These are phyloP conservation scores for Laguncularia racemosa DNA, from an alignment of 345 rosid genomes.

Conservation along the genomic window DNA sequence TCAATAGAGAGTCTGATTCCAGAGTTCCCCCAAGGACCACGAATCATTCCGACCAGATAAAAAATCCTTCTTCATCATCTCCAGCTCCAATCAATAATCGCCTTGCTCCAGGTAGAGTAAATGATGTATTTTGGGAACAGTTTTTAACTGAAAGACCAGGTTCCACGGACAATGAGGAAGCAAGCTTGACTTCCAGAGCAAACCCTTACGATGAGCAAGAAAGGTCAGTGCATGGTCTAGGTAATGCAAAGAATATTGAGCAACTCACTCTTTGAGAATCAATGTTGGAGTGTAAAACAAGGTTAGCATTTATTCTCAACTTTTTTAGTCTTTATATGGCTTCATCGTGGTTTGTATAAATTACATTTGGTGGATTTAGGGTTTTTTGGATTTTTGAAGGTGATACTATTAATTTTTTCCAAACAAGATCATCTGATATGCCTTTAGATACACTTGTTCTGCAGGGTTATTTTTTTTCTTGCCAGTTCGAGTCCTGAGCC, in stretches of 20 bases:
- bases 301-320: not conserved
- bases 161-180: conserved; percentile 75
- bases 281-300: not conserved
- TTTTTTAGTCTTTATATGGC: too few relatives aligned
- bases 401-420: too few relatives aligned
- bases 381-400: too few relatives aligned
- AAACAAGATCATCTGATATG: too few relatives aligned
- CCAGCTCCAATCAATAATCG: conserved; percentile 40
- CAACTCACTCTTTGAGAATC: conserved; percentile 60
- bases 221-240: conserved; percentile 33
- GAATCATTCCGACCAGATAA: conserved; percentile 11
- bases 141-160: conserved; percentile 93
- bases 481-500: too few relatives aligned
- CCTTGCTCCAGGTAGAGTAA: conserved; percentile 54
- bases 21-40: conserved; percentile 13
- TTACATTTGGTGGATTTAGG: too few relatives aligned
- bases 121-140: conserved; percentile 96
- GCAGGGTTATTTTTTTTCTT: too few relatives aligned
- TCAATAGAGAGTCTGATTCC: conserved; percentile 27
- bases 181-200: conserved; percentile 59
- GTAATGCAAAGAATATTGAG: conserved; percentile 40
- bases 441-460: too few relatives aligned
- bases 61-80: conserved; percentile 19
- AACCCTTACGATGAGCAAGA: conserved; percentile 53
- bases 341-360: too few relatives aligned